These are phyloP conservation scores for Sarcocystis neurona DNA, from an alignment of 169 alveolate genomes.

Conservation along the genomic window DNA sequence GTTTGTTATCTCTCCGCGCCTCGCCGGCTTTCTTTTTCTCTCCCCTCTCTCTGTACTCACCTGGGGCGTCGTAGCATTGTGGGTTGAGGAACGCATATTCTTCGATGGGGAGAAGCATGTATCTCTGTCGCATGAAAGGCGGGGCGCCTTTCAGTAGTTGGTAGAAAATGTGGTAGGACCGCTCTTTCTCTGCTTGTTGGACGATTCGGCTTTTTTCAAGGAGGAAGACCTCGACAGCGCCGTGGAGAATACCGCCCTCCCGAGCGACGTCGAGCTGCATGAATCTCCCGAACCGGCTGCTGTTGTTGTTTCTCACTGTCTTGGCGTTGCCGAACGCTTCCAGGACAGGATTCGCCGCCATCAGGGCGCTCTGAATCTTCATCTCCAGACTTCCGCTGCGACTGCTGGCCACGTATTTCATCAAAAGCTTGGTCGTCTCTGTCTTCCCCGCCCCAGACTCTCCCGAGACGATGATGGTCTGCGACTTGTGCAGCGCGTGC, in stretches of 20 bases:
- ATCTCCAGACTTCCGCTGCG: slow-evolving; percentile 48
- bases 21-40: not conserved
- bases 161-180: slow-evolving; percentile 96
- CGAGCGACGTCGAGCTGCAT: slow-evolving; percentile 85
- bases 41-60: slow-evolving; percentile 15
- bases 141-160: slow-evolving; percentile 91
- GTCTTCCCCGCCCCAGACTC: slow-evolving; percentile 99
- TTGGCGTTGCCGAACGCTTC: slow-evolving; percentile 98
- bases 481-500: slow-evolving; percentile 68
- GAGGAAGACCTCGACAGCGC: slow-evolving; percentile 92
- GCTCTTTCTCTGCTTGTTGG: slow-evolving; percentile 83
- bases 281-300: slow-evolving; percentile 97
- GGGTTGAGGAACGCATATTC: slow-evolving; percentile 83
- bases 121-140: slow-evolving; percentile 76
- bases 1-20: not conserved
- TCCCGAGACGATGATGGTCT: slow-evolving; percentile 96
- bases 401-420: slow-evolving; percentile 66
- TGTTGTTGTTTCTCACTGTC: slow-evolving; percentile 96
- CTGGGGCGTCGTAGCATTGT: slow-evolving; percentile 85
- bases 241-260: slow-evolving; percentile 88
- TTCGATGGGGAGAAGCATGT: slow-evolving; percentile 74
- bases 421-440: slow-evolving; percentile 90
- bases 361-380: slow-evolving; percentile 72
- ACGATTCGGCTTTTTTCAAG: slow-evolving; percentile 97
- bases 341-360: slow-evolving; percentile 81